These are phyloP conservation scores for Clavariopsis aquatica DNA, from an alignment of 495 filamentous ascomycete species.

Conservation along the genomic window DNA sequence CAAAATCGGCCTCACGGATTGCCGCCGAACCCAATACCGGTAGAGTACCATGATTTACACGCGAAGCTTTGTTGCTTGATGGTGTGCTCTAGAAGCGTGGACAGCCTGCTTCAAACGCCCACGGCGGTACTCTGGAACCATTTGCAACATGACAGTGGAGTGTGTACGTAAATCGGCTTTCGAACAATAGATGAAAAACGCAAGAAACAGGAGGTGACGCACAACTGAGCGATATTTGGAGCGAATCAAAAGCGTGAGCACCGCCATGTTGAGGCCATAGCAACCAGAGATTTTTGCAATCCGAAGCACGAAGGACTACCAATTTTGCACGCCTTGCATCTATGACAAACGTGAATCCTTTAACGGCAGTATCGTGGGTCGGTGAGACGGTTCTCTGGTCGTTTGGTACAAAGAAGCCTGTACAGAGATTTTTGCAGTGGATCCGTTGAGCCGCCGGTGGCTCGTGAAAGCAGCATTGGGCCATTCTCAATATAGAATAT, in stretches of 20 bases:
- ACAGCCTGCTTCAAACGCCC: too few relatives aligned
- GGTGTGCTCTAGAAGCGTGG: too few relatives aligned
- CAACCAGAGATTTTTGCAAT: not conserved
- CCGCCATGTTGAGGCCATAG: not conserved
- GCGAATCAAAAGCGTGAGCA: not conserved
- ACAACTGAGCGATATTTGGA: not conserved
- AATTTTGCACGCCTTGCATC: not conserved
- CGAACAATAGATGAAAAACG: not conserved
- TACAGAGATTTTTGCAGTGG: not conserved
- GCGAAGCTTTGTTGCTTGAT: too few relatives aligned
- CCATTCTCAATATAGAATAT: not conserved
- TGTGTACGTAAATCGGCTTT: too few relatives aligned
- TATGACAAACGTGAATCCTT: conserved; percentile 2
- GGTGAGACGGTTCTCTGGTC: not conserved
- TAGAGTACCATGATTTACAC: too few relatives aligned
- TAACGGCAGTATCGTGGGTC: not conserved
- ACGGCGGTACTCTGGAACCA: too few relatives aligned
- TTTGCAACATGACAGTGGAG: not conserved
- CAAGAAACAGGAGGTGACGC: not conserved
- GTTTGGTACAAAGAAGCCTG: not conserved
- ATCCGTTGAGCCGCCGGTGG: not conserved
- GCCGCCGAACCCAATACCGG: too few relatives aligned
- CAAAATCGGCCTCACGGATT: too few relatives aligned
- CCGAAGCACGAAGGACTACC: not conserved
- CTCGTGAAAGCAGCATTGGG: not conserved